phyloP scores from a whole-genome alignment of 176 grass and related monocot species.

The Puccinellia tenuiflora region DNA sequence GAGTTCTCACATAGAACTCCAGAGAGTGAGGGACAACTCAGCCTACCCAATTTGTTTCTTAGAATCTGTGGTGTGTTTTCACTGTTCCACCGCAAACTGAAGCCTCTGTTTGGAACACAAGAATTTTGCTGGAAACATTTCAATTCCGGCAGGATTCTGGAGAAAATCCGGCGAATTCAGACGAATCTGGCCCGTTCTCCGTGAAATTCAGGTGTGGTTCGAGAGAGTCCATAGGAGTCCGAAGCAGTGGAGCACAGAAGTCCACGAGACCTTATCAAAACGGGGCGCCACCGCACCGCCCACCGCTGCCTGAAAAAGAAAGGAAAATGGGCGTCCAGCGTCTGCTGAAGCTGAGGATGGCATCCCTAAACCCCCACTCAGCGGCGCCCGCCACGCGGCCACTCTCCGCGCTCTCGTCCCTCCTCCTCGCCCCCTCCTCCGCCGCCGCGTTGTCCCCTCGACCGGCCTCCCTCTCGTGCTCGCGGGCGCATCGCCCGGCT shows the following conservation, averaged over 20 bases:
- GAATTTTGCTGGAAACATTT: no score
- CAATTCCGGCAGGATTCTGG: no score
- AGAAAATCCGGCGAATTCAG: no score
- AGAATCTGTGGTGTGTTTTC: no score
- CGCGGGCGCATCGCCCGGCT: not conserved
- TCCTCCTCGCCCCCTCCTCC: not conserved
- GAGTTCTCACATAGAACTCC: not conserved
- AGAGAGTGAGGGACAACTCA: no score
- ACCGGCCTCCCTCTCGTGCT: conserved; percentile 19
- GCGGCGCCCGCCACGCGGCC: not conserved
- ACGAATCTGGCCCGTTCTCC: no score
- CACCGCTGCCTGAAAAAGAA: not conserved
- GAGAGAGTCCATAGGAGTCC: not conserved
- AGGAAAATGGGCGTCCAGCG: conserved; percentile 33
- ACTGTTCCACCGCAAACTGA: no score
- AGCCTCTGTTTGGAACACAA: no score
- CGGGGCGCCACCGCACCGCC: no score
- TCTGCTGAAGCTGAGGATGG: conserved; percentile 38
- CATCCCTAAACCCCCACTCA: not conserved
- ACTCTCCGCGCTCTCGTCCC: conserved; percentile 19
- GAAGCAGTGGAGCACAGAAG: not conserved
- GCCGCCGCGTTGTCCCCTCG: not conserved
- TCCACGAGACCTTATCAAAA: not conserved
- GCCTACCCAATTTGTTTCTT: no score
- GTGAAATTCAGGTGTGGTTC: not conserved